Conservation (phyloP, 2,329 filamentous ascomycete genomes). For the Cladophialophora exuberans region DNA sequence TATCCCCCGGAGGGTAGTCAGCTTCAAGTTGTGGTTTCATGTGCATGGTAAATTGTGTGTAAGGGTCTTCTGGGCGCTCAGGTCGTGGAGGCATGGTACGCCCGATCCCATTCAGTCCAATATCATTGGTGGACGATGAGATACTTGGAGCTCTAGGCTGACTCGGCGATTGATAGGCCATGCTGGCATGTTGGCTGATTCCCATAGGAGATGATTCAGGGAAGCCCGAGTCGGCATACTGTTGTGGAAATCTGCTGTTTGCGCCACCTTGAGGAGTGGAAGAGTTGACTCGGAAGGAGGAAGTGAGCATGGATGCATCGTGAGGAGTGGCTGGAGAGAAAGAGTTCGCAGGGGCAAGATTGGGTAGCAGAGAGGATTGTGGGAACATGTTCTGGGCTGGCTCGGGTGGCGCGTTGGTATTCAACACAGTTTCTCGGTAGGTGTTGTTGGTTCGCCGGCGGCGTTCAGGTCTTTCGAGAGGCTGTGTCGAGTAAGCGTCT, state of each 20-base stretch:
- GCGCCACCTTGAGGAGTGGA: conserved; percentile 17
- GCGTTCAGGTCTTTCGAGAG: conserved; percentile 51
- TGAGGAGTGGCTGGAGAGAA: conserved; percentile 27
- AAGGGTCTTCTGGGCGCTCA: conserved; percentile 30
- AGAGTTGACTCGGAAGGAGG: conserved; percentile 28
- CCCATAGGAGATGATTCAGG: conserved; percentile 27
- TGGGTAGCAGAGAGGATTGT: conserved; percentile 27
- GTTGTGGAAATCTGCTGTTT: conserved; percentile 7
- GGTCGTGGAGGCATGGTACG: conserved; percentile 19
- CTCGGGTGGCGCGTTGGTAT: conserved; percentile 18
- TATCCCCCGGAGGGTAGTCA: conserved; percentile 28
- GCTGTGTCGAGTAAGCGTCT: conserved; percentile 38
- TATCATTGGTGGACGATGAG: conserved; percentile 1
- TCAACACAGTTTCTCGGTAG: conserved; percentile 33
- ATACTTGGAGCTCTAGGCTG: conserved; percentile 15
- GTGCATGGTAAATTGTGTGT: conserved; percentile 32
- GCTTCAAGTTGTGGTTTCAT: conserved; percentile 33
- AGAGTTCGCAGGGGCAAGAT: conserved; percentile 30
- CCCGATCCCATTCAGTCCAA: conserved; percentile 17
- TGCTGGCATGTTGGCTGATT: conserved; percentile 19
- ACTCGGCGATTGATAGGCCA: conserved; percentile 10
- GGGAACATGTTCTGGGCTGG: conserved; percentile 24
- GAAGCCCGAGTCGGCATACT: conserved; percentile 13
- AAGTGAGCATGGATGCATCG: conserved; percentile 26
- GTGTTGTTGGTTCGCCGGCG: conserved; percentile 39